Conservation (phyloP, 305 asterid genomes). For the Fraxinus ornus region DNA sequence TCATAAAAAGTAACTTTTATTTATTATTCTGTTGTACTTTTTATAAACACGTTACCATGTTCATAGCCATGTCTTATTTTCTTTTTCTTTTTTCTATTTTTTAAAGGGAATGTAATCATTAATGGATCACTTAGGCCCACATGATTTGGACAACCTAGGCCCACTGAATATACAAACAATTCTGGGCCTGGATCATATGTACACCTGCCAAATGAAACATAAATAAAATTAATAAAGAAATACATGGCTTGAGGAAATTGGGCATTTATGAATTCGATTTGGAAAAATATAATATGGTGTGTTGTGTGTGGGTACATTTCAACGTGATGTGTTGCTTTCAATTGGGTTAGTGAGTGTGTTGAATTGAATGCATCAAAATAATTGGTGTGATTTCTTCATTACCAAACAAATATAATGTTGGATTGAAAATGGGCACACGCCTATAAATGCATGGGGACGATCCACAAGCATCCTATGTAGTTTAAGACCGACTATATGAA, state of each 20-base stretch:
- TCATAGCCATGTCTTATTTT: not conserved
- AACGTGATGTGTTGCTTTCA: constrained; percentile 37
- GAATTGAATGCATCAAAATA: constrained; percentile 24
- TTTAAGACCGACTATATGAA: not conserved
- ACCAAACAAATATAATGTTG: constrained; percentile 21
- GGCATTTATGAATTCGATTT: not conserved
- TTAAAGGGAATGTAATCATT: not conserved
- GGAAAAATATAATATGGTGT: not conserved
- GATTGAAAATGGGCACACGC: not conserved
- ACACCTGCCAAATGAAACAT: constrained; percentile 19
- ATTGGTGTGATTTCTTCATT: constrained; percentile 3
- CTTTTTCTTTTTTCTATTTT: not conserved
- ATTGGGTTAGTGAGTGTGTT: constrained; percentile 4
- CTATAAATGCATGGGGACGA: not conserved
- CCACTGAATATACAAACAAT: constrained; percentile 27
- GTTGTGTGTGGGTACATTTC: constrained; percentile 30
- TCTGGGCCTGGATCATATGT: constrained; percentile 21
- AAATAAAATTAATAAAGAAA: constrained; percentile 22
- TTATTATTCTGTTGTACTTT: not conserved
- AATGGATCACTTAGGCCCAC: constrained; percentile 23
- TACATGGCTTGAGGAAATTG: constrained; percentile 12
- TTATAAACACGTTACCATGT: not conserved
- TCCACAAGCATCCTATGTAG: not conserved
- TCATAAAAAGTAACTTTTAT: too few species aligned
- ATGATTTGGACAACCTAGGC: constrained; percentile 6